Percentiles rank a stretch among this genome's conserved stretches.
These are phyloP conservation scores for Cantharellus cinnabarinus DNA, from an alignment of 768 basidiomycete genomes.

Conservation along the genomic window DNA sequence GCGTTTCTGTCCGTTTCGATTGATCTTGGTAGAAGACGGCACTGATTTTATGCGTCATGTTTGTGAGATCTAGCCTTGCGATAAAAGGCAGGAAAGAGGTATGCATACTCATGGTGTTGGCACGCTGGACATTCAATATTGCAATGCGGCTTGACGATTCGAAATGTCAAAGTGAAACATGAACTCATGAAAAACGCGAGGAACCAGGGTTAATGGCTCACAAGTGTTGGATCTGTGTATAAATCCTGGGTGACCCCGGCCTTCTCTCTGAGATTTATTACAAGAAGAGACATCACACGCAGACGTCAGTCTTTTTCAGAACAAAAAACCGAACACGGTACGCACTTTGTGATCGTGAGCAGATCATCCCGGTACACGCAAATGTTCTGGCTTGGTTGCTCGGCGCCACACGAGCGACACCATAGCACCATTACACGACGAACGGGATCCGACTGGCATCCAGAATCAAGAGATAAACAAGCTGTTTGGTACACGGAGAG, in stretches of 20 bases:
- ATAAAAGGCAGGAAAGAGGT: not conserved
- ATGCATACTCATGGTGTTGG: slow-evolving; percentile 59
- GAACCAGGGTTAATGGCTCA: slow-evolving; percentile 20
- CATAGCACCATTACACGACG: slow-evolving; percentile 75
- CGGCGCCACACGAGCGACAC: slow-evolving; percentile 75
- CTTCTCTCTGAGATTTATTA: slow-evolving; percentile 45
- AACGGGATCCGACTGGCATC: slow-evolving; percentile 54
- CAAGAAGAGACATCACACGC: not conserved
- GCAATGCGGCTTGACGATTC: slow-evolving; percentile 43
- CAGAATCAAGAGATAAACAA: not conserved
- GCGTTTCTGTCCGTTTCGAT: slow-evolving; percentile 86
- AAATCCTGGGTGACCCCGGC: slow-evolving; percentile 79
- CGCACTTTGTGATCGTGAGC: slow-evolving; percentile 79
- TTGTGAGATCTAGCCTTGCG: not conserved
- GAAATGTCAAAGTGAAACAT: not conserved
- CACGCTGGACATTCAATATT: slow-evolving; percentile 71
- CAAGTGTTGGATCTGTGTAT: slow-evolving; percentile 75
- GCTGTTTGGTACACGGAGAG: not conserved
- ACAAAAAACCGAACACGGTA: not conserved
- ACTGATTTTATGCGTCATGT: slow-evolving; percentile 22
- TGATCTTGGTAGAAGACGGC: slow-evolving; percentile 93
- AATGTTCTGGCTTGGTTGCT: slow-evolving; percentile 68
- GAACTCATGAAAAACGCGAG: not conserved
- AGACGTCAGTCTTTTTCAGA: no score
- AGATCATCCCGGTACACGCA: slow-evolving; percentile 90